A percentile compares a stretch with the other conserved stretches of the same genome.
Evolutionary conservation across 169 alveolate species (phyloP).

Genomic region (Eimeria sp.): DNA sequence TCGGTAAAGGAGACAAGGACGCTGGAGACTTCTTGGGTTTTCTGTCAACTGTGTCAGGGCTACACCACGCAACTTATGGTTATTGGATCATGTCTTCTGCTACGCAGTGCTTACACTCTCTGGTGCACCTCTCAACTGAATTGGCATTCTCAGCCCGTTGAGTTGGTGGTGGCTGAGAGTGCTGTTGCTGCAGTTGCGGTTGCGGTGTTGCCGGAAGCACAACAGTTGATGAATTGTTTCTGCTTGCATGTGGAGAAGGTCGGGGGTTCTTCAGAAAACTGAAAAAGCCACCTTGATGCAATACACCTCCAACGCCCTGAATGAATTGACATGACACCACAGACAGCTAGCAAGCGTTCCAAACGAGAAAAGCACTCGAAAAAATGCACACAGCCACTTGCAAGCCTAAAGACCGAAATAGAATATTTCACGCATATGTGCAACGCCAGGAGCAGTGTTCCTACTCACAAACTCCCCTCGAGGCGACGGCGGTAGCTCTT

Average conservation of each 20-base stretch:
- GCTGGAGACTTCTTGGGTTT: neutral
- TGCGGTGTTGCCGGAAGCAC: slow-evolving; percentile 36
- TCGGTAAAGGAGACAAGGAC: too few relatives aligned
- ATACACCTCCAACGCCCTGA: slow-evolving; percentile 67
- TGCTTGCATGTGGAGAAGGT: slow-evolving; percentile 61
- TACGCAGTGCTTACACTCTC: slow-evolving; percentile 15
- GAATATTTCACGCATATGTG: neutral
- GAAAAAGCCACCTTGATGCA: slow-evolving; percentile 80
- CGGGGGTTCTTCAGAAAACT: slow-evolving; percentile 65
- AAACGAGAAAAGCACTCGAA: neutral
- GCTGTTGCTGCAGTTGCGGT: slow-evolving; percentile 62
- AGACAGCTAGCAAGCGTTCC: neutral
- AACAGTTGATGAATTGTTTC: slow-evolving; percentile 33
- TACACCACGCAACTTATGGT: neutral
- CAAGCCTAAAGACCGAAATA: neutral
- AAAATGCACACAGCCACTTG: neutral
- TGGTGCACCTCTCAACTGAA: slow-evolving; percentile 36
- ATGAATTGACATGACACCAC: neutral
- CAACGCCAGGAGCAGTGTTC: neutral
- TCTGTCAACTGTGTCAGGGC: neutral
- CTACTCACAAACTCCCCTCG: slow-evolving; percentile 73
- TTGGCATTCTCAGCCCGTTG: slow-evolving; percentile 29
- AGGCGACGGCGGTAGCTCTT: slow-evolving; percentile 69
- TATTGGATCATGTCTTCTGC: neutral
- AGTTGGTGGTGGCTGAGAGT: slow-evolving; percentile 16